Percentiles rank a stretch among this genome's conserved stretches.
Evolutionary conservation across 176 grass and related monocot species (phyloP).

Genomic region (Oropetium thomaeum): DNA sequence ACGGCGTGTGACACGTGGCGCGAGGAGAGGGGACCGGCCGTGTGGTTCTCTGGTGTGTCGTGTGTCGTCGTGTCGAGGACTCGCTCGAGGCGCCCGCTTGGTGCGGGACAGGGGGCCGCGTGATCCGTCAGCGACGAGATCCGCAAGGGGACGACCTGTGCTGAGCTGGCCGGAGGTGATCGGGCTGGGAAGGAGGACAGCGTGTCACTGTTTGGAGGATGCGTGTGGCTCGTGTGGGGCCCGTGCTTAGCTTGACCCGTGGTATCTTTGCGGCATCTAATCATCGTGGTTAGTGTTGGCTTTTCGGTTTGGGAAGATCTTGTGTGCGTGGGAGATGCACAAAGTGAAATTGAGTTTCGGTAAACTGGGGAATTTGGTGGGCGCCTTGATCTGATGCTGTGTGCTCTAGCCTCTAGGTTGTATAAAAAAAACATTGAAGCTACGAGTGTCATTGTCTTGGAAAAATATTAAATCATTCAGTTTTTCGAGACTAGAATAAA

Average conservation of each 20-base stretch:
- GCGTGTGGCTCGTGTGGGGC: background rate
- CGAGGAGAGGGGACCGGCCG: background rate
- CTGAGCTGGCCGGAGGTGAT: background rate
- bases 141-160: background rate
- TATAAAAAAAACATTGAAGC: background rate
- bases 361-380: background rate
- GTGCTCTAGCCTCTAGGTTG: background rate
- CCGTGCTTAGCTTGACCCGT: background rate
- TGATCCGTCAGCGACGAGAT: conserved; percentile 4
- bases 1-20: conserved; percentile 43
- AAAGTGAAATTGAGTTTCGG: background rate
- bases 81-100: background rate
- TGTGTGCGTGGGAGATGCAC: background rate
- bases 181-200: conserved; percentile 12
- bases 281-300: background rate
- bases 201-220: background rate
- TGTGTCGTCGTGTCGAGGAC: background rate
- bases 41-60: background rate
- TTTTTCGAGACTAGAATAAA: background rate
- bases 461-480: no score
- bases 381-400: background rate
- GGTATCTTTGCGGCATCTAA: background rate
- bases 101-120: background rate
- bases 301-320: background rate
- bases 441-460: background rate